Evolutionary conservation across 306 rosid genomes (phyloP), one percentile per base, ranked within the genome.

Genomic region (Elaeagnus macrophylla): DNA sequence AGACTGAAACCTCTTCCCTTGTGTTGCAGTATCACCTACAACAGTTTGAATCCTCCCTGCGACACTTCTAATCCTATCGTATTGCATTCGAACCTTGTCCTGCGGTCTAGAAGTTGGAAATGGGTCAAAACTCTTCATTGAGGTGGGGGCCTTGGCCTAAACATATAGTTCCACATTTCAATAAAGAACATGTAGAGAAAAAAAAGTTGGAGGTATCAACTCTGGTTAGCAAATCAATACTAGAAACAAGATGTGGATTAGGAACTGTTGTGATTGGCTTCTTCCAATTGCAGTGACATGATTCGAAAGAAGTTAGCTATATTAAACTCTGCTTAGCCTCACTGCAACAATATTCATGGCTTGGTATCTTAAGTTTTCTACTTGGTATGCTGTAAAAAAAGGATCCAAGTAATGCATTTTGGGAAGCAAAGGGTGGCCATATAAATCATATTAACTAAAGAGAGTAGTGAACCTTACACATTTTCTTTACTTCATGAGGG

Each of bases 81-180:
- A 91, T 78, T 96, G 72, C 83, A 91, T 72, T 53, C 96, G 79
- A 44, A 87, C 93, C 32, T 72, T 56, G 53, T 84, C 95, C 6
- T 76, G 67, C 0, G 88, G 59, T 48, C 73, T 84, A 0, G 96
- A 91, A 38, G 81, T 81, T 0, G 97, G 97, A 51, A 86, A 90
- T 20, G 97, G 86, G 64, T 90, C 97, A n/a, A 13, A 90, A 90
- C 68, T 90, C 97, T 59, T 90, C 97, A 9, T 90, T 90, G 94
- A 45, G 86, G 79, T 7, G 96, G 95, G 72, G 84, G 67, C 45
- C 85, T 61, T 1, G 82, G 87, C 41, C 91, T 77, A 37, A 71
- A 70, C 67, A 95, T 68, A 5, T 84, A 91, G 81, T 91, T 91
- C 99, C 99, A 91, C 58, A 91, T 62, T 12, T 96, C 96, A 5